Conservation (phyloP, 345 rosid species). For the rapeseed (Brassica napus) region Da-Ae NC_063436.1:14705001-14705500, state of each 20-base stretch:
- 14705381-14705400: conserved; percentile 80
- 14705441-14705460: conserved; percentile 96
- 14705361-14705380: conserved; percentile 66
- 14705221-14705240: conserved; percentile 92
- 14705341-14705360: conserved; percentile 99
- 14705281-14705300: not conserved
- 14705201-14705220: conserved; percentile 71
- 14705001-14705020: no score
- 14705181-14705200: conserved; percentile 81
- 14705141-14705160: conserved; percentile 99
- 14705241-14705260: conserved; percentile 94
- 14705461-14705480: conserved; percentile 99
- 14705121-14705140: conserved; percentile 79
- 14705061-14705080: conserved; percentile 93
- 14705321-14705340: conserved; percentile 8
- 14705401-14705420: conserved; percentile 98
- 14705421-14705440: conserved; percentile 94
- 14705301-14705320: not conserved
- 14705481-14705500: conserved; percentile 93
- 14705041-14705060: conserved; percentile 80
- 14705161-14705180: conserved; percentile 91
- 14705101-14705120: conserved; percentile 99
- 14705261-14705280: not conserved
- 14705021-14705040: no score
- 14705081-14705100: conserved; percentile 97